phyloP scores from a whole-genome alignment of 768 basidiomycete species.

The Boletus rufocinnamomeus region DNA sequence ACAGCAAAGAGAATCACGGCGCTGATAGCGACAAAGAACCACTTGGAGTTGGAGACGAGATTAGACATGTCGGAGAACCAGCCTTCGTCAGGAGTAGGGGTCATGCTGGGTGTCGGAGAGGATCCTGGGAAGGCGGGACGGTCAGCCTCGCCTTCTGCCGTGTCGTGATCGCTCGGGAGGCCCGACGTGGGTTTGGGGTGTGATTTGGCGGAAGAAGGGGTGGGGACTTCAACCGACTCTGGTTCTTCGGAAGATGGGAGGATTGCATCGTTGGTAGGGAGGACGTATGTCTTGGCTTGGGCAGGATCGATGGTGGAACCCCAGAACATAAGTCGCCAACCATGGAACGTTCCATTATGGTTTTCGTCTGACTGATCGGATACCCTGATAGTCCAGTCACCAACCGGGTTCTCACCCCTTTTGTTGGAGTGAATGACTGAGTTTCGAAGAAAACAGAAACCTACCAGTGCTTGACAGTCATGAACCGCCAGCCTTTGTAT shows the following conservation, averaged over 20 bases:
- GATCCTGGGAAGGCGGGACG: slow-evolving; percentile 65
- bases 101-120: slow-evolving; percentile 41
- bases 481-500: slow-evolving; percentile 96
- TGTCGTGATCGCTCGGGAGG: slow-evolving; percentile 85
- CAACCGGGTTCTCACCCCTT: slow-evolving; percentile 92
- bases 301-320: slow-evolving; percentile 79
- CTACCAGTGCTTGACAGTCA: slow-evolving; percentile 97
- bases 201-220: slow-evolving; percentile 53
- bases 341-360: slow-evolving; percentile 70
- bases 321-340: slow-evolving; percentile 94
- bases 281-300: slow-evolving; percentile 61
- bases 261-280: slow-evolving; percentile 53
- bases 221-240: slow-evolving; percentile 41
- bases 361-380: slow-evolving; percentile 69
- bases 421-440: slow-evolving; percentile 16
- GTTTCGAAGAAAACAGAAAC: slow-evolving; percentile 12
- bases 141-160: slow-evolving; percentile 75
- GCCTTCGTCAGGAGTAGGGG: slow-evolving; percentile 72
- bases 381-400: slow-evolving; percentile 88
- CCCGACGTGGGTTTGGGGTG: slow-evolving; percentile 84
- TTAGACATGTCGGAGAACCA: slow-evolving; percentile 82
- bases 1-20: slow-evolving; percentile 75
- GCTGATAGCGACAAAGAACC: slow-evolving; percentile 90
- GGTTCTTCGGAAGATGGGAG: slow-evolving; percentile 50
- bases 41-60: slow-evolving; percentile 74